These are phyloP conservation scores for Soucietia sequanensis DNA, from an alignment of 805 yeast genomes.

Conservation along the genomic window DNA sequence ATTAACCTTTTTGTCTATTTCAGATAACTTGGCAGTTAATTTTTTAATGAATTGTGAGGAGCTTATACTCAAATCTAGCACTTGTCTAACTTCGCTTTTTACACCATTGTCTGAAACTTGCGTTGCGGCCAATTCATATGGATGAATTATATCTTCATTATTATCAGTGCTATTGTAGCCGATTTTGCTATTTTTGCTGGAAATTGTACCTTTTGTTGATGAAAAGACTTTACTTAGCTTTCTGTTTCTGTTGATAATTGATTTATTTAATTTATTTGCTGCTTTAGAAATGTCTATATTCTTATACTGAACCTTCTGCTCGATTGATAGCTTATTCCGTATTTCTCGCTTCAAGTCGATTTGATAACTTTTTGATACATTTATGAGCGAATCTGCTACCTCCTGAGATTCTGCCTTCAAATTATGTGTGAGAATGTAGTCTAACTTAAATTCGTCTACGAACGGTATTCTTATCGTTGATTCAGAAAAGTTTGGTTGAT, in stretches of 20 bases:
- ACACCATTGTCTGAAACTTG: too few relatives aligned
- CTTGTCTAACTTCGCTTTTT: slow-evolving; percentile 4
- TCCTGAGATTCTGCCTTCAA: slow-evolving; percentile 27
- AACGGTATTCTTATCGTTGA: slow-evolving; percentile 18
- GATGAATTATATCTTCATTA: not conserved
- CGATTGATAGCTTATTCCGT: slow-evolving; percentile 30
- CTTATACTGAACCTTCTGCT: slow-evolving; percentile 40
- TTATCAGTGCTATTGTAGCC: too few relatives aligned
- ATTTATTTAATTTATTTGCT: slow-evolving; percentile 18
- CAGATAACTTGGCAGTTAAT: slow-evolving; percentile 9
- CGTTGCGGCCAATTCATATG: not conserved
- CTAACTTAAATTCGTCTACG: slow-evolving; percentile 30
- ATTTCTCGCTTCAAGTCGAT: slow-evolving; percentile 35
- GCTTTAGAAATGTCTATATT: slow-evolving; percentile 36
- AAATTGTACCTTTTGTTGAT: not conserved
- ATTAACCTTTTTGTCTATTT: slow-evolving; percentile 9
- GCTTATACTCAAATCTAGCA: slow-evolving; percentile 11
- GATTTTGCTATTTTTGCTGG: too few relatives aligned
- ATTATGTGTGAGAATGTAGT: slow-evolving; percentile 22
- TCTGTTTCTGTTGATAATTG: slow-evolving; percentile 9
- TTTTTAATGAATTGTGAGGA: slow-evolving; percentile 13
- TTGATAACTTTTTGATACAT: slow-evolving; percentile 31
- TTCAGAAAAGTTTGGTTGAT: slow-evolving; percentile 10
- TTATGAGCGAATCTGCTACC: slow-evolving; percentile 25
- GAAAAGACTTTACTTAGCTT: slow-evolving; percentile 8